phyloP scores from a whole-genome alignment of 345 rosid species.

The Cardamine resedifolia region DNA sequence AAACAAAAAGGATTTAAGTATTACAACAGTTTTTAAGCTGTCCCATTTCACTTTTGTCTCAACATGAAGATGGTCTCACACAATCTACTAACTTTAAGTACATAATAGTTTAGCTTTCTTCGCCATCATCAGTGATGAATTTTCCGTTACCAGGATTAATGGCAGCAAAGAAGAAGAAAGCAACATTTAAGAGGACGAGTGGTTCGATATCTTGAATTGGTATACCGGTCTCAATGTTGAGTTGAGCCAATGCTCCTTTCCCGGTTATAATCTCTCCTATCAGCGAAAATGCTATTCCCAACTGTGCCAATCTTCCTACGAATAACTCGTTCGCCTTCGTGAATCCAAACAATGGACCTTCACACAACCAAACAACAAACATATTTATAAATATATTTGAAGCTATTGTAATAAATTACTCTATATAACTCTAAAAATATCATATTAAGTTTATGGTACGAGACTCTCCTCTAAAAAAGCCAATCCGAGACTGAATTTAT shows the following conservation, averaged over 20 bases:
- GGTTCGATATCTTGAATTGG: constrained; percentile 91
- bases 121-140: constrained; percentile 79
- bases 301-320: constrained; percentile 93
- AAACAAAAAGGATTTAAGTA: constrained; percentile 27
- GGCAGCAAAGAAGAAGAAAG: constrained; percentile 91
- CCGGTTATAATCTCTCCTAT: constrained; percentile 94
- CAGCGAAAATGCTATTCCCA: constrained; percentile 91
- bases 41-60: constrained; percentile 18
- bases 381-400: constrained; percentile 45
- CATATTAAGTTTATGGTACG: too few species aligned
- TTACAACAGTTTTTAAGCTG: constrained; percentile 30
- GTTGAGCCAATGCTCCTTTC: constrained; percentile 95
- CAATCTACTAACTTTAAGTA: constrained; percentile 9
- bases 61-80: constrained; percentile 31
- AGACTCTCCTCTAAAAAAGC: too few species aligned
- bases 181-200: constrained; percentile 79
- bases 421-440: not conserved
- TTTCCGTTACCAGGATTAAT: constrained; percentile 93
- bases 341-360: constrained; percentile 95
- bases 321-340: constrained; percentile 91
- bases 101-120: constrained; percentile 32
- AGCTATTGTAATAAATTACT: constrained; percentile 31
- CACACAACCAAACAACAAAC: constrained; percentile 40
- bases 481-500: too few species aligned
- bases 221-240: constrained; percentile 93